These are phyloP conservation scores for Macrotyloma uniflorum DNA, from an alignment of 306 rosid species.

Conservation along the genomic window DNA sequence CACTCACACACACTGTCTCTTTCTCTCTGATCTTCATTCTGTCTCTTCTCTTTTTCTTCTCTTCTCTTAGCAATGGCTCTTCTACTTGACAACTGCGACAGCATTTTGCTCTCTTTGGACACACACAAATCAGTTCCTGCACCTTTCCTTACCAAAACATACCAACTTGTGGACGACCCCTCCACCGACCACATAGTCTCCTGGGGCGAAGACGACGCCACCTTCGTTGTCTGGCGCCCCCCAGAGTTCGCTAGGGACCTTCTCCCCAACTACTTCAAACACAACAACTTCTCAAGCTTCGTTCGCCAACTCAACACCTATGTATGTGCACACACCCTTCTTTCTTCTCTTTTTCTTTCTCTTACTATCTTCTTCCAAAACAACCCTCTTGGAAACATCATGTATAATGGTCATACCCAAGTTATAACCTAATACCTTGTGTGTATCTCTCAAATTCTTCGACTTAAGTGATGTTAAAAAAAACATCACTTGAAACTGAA, in stretches of 20 bases:
- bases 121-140: conserved; percentile 95
- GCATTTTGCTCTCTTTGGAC: conserved; percentile 78
- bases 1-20: conserved; percentile 11
- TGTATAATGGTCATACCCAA: no score
- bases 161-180: conserved; percentile 93
- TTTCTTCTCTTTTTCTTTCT: background rate
- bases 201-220: conserved; percentile 93
- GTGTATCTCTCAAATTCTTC: no score
- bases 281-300: conserved; percentile 97
- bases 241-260: conserved; percentile 95
- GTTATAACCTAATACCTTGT: no score
- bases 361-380: background rate
- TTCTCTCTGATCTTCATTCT: background rate
- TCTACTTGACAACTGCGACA: conserved; percentile 76
- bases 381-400: no score
- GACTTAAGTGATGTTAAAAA: no score
- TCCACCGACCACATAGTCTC: conserved; percentile 91
- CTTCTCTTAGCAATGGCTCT: conserved; percentile 59
- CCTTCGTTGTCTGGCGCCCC: conserved; percentile 98
- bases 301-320: conserved; percentile 99
- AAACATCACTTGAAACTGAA: background rate
- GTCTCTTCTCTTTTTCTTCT: background rate
- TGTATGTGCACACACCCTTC: conserved; percentile 31
- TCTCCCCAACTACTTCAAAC: conserved; percentile 95
- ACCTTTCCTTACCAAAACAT: conserved; percentile 90